Evolutionary conservation across 306 rosid genomes (phyloP).

Genomic region (Cicer chorassanicum): DNA sequence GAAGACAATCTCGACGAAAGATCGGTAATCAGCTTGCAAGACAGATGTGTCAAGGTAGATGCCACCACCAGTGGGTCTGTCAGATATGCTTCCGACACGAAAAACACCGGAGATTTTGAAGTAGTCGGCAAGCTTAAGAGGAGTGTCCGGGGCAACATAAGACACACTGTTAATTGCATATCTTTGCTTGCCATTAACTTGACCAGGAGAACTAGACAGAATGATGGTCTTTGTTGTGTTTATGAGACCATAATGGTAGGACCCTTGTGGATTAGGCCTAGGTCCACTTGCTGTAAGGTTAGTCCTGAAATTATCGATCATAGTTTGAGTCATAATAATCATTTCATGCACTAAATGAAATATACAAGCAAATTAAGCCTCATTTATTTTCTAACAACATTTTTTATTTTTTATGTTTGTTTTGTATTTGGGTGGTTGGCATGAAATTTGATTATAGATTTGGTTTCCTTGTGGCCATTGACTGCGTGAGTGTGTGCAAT

Average conservation of each 20-base stretch:
- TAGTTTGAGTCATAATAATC: slow-evolving; percentile 13
- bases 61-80: slow-evolving; percentile 82
- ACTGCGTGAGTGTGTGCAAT: no score
- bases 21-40: slow-evolving; percentile 77
- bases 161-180: slow-evolving; percentile 93
- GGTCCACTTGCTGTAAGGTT: slow-evolving; percentile 99
- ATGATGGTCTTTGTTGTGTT: slow-evolving; percentile 70
- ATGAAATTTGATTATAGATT: no score
- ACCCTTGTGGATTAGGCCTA: slow-evolving; percentile 97
- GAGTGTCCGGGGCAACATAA: slow-evolving; percentile 83
- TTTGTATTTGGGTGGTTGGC: no score
- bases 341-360: not conserved
- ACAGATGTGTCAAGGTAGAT: slow-evolving; percentile 89
- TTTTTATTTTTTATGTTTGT: no score
- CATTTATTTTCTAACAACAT: no score
- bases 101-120: slow-evolving; percentile 80
- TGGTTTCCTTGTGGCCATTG: no score
- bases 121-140: slow-evolving; percentile 89
- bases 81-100: slow-evolving; percentile 82
- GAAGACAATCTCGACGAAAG: slow-evolving; percentile 82
- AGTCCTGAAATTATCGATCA: slow-evolving; percentile 61
- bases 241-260: slow-evolving; percentile 91
- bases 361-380: not conserved
- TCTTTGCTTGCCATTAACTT: slow-evolving; percentile 79
- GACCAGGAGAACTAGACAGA: slow-evolving; percentile 72